Evolutionary conservation across 1,284 basidiomycete genomes (phyloP).

Genomic region (Irpex sp.): DNA sequence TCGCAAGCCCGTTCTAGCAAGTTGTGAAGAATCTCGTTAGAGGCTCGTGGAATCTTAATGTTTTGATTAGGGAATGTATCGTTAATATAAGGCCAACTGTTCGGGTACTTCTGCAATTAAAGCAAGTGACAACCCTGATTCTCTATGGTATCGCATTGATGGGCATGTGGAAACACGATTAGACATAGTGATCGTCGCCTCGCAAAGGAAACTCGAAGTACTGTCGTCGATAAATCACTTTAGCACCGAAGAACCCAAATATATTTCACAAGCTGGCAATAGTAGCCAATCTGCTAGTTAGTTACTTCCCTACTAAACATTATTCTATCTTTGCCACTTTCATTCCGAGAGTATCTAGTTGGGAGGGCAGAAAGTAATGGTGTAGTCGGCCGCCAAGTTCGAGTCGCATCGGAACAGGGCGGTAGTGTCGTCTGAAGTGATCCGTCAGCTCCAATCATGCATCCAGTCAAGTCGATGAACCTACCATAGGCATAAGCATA

Average conservation of each 20-base stretch:
- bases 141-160: too few species aligned
- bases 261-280: background rate
- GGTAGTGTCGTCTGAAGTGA: conserved; percentile 33
- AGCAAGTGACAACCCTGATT: too few species aligned
- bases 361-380: conserved; percentile 46
- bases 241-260: too few species aligned
- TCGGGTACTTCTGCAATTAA: too few species aligned
- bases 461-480: background rate
- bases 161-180: too few species aligned
- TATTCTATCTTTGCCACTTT: background rate
- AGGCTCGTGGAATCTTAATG: too few species aligned
- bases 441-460: background rate
- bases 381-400: conserved; percentile 37
- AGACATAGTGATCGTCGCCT: too few species aligned
- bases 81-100: too few species aligned
- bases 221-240: too few species aligned
- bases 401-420: conserved; percentile 44
- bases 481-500: conserved; percentile 46
- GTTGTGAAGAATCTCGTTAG: background rate
- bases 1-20: background rate
- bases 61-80: background rate
- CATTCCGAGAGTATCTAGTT: background rate
- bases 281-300: background rate
- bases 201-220: too few species aligned
- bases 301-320: background rate